These are phyloP conservation scores for Acmispon strigosus DNA, from an alignment of 306 rosid species.

Conservation along the genomic window DNA sequence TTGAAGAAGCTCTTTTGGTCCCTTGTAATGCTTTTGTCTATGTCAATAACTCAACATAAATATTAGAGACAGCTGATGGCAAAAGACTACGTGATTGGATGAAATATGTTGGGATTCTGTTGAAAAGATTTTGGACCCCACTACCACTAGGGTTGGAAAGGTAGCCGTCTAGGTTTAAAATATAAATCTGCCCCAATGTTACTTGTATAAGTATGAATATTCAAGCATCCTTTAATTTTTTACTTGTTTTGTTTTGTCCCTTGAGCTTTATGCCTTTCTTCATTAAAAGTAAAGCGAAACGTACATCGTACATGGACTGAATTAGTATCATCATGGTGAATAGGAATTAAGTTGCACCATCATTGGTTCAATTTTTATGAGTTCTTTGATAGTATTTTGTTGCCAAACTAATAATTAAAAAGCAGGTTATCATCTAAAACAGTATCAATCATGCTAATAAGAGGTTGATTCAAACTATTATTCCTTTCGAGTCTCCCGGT, in stretches of 20 bases:
- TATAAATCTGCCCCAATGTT: background rate
- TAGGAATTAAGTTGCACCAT: too few relatives aligned
- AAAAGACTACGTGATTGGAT: slow-evolving; percentile 23
- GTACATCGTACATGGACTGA: too few relatives aligned
- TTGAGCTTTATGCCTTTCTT: too few relatives aligned
- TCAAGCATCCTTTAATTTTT: background rate
- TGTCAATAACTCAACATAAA: slow-evolving; percentile 14
- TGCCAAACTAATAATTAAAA: too few relatives aligned
- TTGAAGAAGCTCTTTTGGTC: background rate
- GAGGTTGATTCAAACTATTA: too few relatives aligned
- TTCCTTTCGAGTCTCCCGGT: too few relatives aligned
- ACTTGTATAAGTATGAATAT: background rate
- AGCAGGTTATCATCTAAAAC: too few relatives aligned
- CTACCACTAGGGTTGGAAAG: slow-evolving; percentile 21
- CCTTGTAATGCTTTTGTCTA: slow-evolving; percentile 18
- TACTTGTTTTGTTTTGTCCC: background rate
- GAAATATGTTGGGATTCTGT: slow-evolving; percentile 16
- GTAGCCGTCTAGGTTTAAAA: slow-evolving; percentile 15
- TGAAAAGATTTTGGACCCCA: slow-evolving; percentile 22
- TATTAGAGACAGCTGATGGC: slow-evolving; percentile 34
- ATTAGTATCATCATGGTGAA: too few relatives aligned
- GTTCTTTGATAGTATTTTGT: too few relatives aligned
- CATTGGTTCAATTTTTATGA: too few relatives aligned
- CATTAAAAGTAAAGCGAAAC: too few relatives aligned
- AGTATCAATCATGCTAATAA: too few relatives aligned